phyloP scores from a whole-genome alignment of 768 basidiomycete species.

The Suillus americanus region DNA sequence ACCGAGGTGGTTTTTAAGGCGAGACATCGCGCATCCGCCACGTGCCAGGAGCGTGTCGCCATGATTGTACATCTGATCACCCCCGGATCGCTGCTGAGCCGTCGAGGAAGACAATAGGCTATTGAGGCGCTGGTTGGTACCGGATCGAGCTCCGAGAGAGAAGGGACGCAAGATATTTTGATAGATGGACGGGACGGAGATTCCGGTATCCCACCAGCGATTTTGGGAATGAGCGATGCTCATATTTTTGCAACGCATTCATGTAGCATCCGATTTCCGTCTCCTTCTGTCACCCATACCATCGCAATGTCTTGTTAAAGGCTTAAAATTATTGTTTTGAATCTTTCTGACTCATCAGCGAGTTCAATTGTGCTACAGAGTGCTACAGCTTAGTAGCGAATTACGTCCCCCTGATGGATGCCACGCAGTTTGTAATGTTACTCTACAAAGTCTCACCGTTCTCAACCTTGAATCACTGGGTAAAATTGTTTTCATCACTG shows the following conservation, averaged over 20 bases:
- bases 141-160: neutral
- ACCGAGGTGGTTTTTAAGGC: neutral
- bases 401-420: no score
- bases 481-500: neutral
- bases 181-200: neutral
- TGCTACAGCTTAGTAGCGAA: no score
- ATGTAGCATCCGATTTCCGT: neutral
- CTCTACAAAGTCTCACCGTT: neutral
- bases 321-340: neutral
- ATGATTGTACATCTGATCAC: neutral
- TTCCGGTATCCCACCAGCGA: neutral
- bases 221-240: neutral
- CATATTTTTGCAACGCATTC: neutral
- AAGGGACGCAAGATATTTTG: neutral
- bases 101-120: neutral
- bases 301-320: neutral
- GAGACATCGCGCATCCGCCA: neutral
- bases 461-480: neutral
- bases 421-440: neutral
- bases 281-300: neutral
- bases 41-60: neutral
- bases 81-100: neutral
- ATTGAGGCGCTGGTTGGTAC: neutral
- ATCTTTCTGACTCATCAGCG: no score
- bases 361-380: no score